These are phyloP conservation scores for Clarireedia monteithiana DNA, from an alignment of 2,329 filamentous ascomycete species.

Conservation along the genomic window DNA sequence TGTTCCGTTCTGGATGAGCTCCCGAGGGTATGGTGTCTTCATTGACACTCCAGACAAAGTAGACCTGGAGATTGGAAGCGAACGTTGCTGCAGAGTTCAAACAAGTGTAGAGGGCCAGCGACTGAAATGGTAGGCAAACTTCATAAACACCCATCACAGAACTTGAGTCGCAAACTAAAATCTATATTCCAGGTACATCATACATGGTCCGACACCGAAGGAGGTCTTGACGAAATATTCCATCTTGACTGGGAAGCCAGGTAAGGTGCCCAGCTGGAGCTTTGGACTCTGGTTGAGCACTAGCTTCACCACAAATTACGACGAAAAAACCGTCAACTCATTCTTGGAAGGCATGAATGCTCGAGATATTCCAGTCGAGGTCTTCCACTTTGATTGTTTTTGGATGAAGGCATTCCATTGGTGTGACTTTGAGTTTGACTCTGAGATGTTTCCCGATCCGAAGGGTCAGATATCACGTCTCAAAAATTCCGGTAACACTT, in stretches of 20 bases:
- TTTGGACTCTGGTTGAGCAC: constrained; percentile 73
- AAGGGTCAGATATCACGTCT: constrained; percentile 45
- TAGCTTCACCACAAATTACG: constrained; percentile 55
- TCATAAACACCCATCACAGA: neutral
- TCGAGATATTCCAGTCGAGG: constrained; percentile 48
- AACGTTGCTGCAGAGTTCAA: constrained; percentile 64
- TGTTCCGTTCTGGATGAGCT: constrained; percentile 61
- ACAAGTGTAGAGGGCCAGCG: constrained; percentile 61
- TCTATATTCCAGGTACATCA: constrained; percentile 43
- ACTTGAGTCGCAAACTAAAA: neutral
- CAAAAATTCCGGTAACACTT: constrained; percentile 35
- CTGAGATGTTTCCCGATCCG: constrained; percentile 50
- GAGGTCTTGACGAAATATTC: constrained; percentile 63
- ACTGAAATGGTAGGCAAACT: constrained; percentile 48
- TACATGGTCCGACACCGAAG: constrained; percentile 64
- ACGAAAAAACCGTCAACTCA: constrained; percentile 47
- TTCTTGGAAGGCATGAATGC: constrained; percentile 52
- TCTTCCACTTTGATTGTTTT: constrained; percentile 58
- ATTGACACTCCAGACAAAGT: constrained; percentile 63
- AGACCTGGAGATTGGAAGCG: constrained; percentile 66
- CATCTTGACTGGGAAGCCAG: constrained; percentile 56
- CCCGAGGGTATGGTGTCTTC: constrained; percentile 69
- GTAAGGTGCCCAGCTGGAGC: constrained; percentile 62
- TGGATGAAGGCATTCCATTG: constrained; percentile 57
- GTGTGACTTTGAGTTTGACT: constrained; percentile 55